Base-by-base conservation (phyloP, 2,329 filamentous ascomycete species). In the Neofusicoccum laricinum region DNA sequence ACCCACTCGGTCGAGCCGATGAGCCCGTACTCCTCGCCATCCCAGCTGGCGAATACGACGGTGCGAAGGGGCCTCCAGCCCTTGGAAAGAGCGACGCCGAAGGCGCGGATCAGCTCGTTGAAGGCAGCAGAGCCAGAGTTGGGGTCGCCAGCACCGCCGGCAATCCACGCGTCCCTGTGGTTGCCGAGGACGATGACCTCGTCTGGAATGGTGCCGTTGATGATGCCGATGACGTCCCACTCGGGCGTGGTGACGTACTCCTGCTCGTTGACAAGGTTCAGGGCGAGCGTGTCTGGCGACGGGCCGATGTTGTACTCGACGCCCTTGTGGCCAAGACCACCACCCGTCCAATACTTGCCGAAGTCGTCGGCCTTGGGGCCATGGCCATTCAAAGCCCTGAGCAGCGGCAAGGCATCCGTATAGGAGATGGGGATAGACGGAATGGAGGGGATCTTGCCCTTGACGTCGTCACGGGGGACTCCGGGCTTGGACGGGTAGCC, bases 351-450 rank as follows among this genome's bases (percentile, higher is more conserved):
- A 69, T 81, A 84, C 65, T 87, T 80, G 71, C 88, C 89, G 69
- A 97, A 87, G 17, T 93, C 88, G 4, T 86, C 85, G 0, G 90
- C 89, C 69, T 88, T 86, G 4, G 91, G 92, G 0, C 94, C 95
- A 72, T 96, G 86, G 8, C 93, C 93, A 71, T 98, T 97, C 57
- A 99, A 84, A 0, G 93, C 90, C 73, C 90, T 91, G n/a, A 98
- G 85, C 14, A 98, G 86, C 0, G 94, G 94, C 2, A 97, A 76
- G 0, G 91, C 93, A 69, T 98, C 94, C 6, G 82, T 78, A 73
- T 96, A 97, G 0, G 94, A 97, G 59, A 98, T 91, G 3, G 94
- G 94, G 1, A 97, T 80, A 0, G 94, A 98, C 0, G 95, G 94
- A 62, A 98, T 98, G 2, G 86, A 88, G 0, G 95, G 91, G 36